Conservation (phyloP, 148 eudicot species). For the Cornus suecica region DNA sequence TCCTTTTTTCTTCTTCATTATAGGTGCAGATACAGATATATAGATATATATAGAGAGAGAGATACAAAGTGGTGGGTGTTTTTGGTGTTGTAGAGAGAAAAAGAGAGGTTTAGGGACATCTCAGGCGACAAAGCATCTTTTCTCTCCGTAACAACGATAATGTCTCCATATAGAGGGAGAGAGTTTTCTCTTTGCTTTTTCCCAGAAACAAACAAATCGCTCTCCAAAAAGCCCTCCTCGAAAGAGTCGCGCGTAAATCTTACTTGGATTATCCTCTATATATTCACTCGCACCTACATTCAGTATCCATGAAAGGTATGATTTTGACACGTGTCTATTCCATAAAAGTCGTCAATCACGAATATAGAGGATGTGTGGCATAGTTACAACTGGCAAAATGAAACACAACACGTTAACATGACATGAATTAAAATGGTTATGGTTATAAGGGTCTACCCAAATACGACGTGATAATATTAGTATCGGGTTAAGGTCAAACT, state of each 20-base stretch:
- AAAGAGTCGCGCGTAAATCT: constrained; percentile 12
- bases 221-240: neutral
- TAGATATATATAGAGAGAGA: constrained; percentile 2
- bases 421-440: too few relatives aligned
- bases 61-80: constrained; percentile 14
- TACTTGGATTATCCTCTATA: neutral
- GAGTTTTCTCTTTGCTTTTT: neutral
- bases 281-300: neutral
- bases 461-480: too few relatives aligned
- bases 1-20: constrained; percentile 27
- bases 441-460: too few relatives aligned
- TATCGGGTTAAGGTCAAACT: too few relatives aligned
- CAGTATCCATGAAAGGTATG: neutral
- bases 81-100: constrained; percentile 18
- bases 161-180: neutral
- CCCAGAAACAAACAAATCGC: neutral
- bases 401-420: too few relatives aligned
- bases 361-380: too few relatives aligned
- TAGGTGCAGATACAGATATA: neutral
- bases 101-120: neutral
- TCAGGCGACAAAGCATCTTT: constrained; percentile 2
- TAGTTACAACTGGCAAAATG: too few relatives aligned
- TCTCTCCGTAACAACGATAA: constrained; percentile 4
- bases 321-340: neutral
- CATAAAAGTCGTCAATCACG: too few relatives aligned